Conservation (phyloP, 257 asterid genomes). For the Agastache rugosa region DNA sequence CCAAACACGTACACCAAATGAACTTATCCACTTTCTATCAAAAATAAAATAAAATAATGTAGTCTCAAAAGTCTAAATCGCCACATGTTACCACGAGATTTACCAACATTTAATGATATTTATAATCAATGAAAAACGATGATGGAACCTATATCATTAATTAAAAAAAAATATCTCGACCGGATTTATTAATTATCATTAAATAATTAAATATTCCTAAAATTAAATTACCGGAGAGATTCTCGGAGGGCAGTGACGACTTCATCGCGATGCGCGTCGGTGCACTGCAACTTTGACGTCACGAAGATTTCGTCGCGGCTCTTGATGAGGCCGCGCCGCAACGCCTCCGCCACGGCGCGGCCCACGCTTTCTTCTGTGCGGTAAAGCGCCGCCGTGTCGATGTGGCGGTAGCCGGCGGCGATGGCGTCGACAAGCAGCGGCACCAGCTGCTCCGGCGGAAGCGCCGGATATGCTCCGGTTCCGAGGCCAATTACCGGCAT, state of each 20-base stretch:
- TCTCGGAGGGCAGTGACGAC: slow-evolving; percentile 52
- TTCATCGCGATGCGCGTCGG: slow-evolving; percentile 44
- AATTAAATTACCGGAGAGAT: slow-evolving; percentile 43
- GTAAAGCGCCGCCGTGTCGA: slow-evolving; percentile 58
- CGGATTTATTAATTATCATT: no score
- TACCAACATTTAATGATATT: no score
- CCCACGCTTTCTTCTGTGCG: slow-evolving; percentile 57
- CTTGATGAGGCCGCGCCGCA: slow-evolving; percentile 42
- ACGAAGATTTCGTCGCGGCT: slow-evolving; percentile 53
- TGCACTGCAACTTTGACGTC: slow-evolving; percentile 53
- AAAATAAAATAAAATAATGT: no score
- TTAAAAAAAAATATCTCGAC: no score
- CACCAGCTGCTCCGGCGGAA: slow-evolving; percentile 42
- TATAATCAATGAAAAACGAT: no score
- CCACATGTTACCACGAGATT: no score
- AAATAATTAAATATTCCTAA: not conserved
- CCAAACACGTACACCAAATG: no score
- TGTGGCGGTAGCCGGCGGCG: slow-evolving; percentile 57
- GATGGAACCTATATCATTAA: no score
- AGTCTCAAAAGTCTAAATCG: no score
- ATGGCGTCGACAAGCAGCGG: slow-evolving; percentile 44
- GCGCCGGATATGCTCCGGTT: slow-evolving; percentile 28
- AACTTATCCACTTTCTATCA: no score
- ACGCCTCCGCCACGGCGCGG: slow-evolving; percentile 45
- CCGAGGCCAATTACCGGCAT: slow-evolving; percentile 54